Conservation (phyloP, 257 asterid species). For the Verbascum thapsus region DNA sequence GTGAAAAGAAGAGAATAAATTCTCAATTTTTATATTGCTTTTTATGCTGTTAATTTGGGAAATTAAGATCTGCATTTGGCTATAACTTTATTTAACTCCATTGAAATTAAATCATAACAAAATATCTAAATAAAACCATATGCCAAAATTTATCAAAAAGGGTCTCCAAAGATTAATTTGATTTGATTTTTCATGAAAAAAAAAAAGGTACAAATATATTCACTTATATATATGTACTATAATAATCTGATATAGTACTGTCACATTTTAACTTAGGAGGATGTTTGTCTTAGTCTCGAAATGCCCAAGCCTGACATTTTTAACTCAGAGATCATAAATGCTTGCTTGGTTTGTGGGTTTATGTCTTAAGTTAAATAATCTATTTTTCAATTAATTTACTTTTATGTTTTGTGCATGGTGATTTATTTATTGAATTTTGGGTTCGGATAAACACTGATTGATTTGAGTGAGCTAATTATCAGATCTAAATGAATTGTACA, state of each 20-base stretch:
- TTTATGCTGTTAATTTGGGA: background rate
- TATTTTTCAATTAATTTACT: background rate
- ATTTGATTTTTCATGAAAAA: no score
- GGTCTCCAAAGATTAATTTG: background rate
- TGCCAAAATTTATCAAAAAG: no score
- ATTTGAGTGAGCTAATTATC: background rate
- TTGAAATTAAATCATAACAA: no score
- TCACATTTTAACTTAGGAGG: slow-evolving; percentile 1
- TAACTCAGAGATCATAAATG: background rate
- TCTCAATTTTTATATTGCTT: background rate
- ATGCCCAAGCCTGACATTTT: background rate
- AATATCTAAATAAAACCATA: no score
- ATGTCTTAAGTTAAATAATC: slow-evolving; percentile 10
- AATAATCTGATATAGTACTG: background rate
- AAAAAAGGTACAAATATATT: no score
- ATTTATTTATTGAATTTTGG: background rate
- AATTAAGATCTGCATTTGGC: slow-evolving; percentile 3
- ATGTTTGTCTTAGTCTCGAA: slow-evolving; percentile 21
- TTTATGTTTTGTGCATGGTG: background rate
- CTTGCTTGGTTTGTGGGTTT: slow-evolving; percentile 33
- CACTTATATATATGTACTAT: no score
- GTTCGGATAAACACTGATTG: background rate
- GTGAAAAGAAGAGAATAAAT: slow-evolving; percentile 33
- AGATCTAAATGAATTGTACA: background rate
- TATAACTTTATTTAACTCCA: no score